A percentile compares a stretch with the other conserved stretches of the same genome.
Conservation (phyloP, 2,329 filamentous ascomycete genomes). For the Penicillium sp. region DNA sequence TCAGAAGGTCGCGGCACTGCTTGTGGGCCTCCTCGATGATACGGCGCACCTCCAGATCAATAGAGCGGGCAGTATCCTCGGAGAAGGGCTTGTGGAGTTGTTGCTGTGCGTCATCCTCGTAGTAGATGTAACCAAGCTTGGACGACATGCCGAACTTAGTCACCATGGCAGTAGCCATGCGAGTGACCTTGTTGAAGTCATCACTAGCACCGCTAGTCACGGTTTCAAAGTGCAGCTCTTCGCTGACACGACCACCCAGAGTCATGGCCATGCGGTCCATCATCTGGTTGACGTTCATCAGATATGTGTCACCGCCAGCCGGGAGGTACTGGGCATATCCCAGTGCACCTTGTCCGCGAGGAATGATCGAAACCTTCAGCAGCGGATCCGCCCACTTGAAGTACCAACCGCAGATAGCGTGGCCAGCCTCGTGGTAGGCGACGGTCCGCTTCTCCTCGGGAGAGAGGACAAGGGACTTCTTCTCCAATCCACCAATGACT, state of each 20-base stretch:
- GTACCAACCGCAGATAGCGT: conserved; percentile 98
- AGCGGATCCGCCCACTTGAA: conserved; percentile 95
- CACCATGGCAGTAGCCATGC: conserved; percentile 95
- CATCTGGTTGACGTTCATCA: conserved; percentile 92
- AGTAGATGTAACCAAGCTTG: conserved; percentile 90
- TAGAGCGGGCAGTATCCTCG: conserved; percentile 86
- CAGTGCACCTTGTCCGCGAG: conserved; percentile 86
- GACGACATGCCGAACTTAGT: conserved; percentile 99
- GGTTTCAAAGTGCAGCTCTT: conserved; percentile 94
- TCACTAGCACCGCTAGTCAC: conserved; percentile 94
- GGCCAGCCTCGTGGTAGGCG: conserved; percentile 96
- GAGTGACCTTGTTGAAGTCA: conserved; percentile 97
- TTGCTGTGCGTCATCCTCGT: conserved; percentile 71
- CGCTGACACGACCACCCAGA: conserved; percentile 87
- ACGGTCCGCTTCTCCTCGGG: conserved; percentile 94
- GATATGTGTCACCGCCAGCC: conserved; percentile 75
- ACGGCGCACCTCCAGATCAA: conserved; percentile 85
- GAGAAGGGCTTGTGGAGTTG: conserved; percentile 93
- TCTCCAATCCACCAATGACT: conserved; percentile 92
- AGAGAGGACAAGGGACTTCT: conserved; percentile 91
- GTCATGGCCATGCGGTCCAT: conserved; percentile 99
- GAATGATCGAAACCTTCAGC: conserved; percentile 97
- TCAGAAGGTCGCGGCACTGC: conserved; percentile 80
- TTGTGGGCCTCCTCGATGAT: conserved; percentile 92
- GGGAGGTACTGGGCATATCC: conserved; percentile 98